phyloP scores from a whole-genome alignment of 108 stramenopile species.

The Nitzschia putrida region DNA sequence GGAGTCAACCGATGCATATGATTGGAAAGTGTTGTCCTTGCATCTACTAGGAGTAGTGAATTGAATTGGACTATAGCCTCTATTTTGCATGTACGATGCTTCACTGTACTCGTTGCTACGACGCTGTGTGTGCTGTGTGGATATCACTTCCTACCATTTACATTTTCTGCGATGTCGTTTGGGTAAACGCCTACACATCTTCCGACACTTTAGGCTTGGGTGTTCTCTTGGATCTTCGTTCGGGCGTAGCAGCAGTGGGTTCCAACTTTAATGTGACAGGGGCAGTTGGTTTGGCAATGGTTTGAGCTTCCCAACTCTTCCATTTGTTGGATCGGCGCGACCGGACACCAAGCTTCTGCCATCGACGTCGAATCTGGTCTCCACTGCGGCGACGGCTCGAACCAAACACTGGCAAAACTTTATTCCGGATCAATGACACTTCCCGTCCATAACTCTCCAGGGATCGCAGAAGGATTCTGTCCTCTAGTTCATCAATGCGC shows the following conservation, averaged over 20 bases:
- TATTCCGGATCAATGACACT: conserved; percentile 13
- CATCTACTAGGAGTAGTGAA: no score
- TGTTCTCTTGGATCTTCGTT: conserved; percentile 4
- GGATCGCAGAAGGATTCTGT: conserved; percentile 32
- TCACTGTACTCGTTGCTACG: no score
- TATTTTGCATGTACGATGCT: no score
- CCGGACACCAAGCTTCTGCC: conserved; percentile 1
- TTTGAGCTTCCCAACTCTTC: conserved; percentile 19
- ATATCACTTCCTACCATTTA: no score
- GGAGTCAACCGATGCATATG: background rate
- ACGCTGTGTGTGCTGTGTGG: no score
- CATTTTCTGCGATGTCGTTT: no score
- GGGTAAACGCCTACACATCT: background rate
- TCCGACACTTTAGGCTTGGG: conserved; percentile 2
- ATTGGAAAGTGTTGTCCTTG: no score
- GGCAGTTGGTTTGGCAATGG: background rate
- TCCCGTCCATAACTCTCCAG: conserved; percentile 45
- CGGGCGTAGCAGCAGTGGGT: background rate
- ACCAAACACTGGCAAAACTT: conserved; percentile 33
- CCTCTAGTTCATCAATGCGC: conserved; percentile 19
- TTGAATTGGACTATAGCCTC: no score
- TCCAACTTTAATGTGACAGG: background rate
- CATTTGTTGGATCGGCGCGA: background rate
- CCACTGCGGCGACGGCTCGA: conserved; percentile 26
- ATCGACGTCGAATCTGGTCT: conserved; percentile 23